phyloP scores from a whole-genome alignment of 208 protist species.

The Baffinella frigidus region DNA sequence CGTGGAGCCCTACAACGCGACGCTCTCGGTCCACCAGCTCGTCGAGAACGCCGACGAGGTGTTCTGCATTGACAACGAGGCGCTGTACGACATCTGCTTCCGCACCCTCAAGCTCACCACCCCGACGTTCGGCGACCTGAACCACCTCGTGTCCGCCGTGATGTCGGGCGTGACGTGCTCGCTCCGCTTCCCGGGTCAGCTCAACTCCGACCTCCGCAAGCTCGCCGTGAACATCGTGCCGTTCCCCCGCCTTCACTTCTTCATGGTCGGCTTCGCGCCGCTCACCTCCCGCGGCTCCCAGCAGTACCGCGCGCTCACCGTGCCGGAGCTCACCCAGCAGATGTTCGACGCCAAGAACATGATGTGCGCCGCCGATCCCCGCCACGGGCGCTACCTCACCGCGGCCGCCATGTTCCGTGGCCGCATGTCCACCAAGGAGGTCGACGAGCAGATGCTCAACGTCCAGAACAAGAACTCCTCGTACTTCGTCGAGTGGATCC shows the following conservation, averaged over 20 bases:
- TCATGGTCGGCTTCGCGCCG: slow-evolving; percentile 94
- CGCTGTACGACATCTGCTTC: slow-evolving; percentile 98
- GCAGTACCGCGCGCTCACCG: slow-evolving; percentile 84
- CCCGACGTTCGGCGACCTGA: slow-evolving; percentile 94
- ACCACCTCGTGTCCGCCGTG: slow-evolving; percentile 89
- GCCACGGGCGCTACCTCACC: slow-evolving; percentile 81
- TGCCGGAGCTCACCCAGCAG: slow-evolving; percentile 91
- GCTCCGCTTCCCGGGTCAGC: slow-evolving; percentile 93
- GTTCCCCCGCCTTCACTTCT: slow-evolving; percentile 98
- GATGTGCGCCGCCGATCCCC: slow-evolving; percentile 92
- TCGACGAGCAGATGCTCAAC: slow-evolving; percentile 91
- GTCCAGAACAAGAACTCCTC: slow-evolving; percentile 90
- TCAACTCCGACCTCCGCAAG: slow-evolving; percentile 93
- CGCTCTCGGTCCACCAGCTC: slow-evolving; percentile 93
- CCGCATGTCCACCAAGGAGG: slow-evolving; percentile 91
- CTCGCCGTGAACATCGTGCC: slow-evolving; percentile 95
- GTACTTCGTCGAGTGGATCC: slow-evolving; percentile 96
- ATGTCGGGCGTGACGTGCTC: slow-evolving; percentile 92
- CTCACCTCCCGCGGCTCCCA: slow-evolving; percentile 81
- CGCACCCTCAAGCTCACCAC: slow-evolving; percentile 92
- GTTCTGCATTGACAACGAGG: slow-evolving; percentile 97
- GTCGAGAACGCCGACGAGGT: slow-evolving; percentile 94
- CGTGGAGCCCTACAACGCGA: slow-evolving; percentile 95
- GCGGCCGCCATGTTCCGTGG: slow-evolving; percentile 80
- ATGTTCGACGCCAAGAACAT: slow-evolving; percentile 98